A percentile compares a stretch with the other conserved stretches of the same genome.
These are phyloP conservation scores for Atalantia buxifolia DNA, from an alignment of 345 rosid species.

Conservation along the genomic window DNA sequence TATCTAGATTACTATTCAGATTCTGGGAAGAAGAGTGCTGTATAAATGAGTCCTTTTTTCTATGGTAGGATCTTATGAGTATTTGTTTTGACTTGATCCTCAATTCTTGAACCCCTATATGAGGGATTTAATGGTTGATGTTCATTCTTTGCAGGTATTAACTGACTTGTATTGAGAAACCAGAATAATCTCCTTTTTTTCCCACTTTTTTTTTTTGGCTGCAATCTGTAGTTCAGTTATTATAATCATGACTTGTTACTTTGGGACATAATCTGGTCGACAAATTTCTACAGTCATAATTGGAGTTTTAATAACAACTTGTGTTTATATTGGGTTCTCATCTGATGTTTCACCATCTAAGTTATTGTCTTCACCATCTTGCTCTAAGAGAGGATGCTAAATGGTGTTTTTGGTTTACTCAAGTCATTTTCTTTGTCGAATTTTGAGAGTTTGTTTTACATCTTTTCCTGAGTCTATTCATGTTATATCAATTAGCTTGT, in stretches of 20 bases:
- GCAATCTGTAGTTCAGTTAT: neutral
- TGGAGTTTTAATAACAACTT: neutral
- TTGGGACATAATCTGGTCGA: neutral
- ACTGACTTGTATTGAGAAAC: constrained; percentile 12
- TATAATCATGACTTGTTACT: neutral
- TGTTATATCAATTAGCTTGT: neutral
- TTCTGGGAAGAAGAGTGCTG: constrained; percentile 19
- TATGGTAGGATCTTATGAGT: constrained; percentile 19
- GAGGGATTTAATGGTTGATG: constrained; percentile 11
- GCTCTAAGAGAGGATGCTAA: neutral
- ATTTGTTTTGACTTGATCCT: constrained; percentile 20
- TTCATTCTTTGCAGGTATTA: constrained; percentile 16
- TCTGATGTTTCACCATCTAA: neutral
- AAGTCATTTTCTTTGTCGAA: neutral
- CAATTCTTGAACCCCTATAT: constrained; percentile 5
- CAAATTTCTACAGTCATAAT: neutral
- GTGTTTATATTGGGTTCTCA: neutral
- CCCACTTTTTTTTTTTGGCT: neutral
- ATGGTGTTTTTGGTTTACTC: neutral
- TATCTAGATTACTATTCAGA: constrained; percentile 25
- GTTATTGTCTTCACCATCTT: neutral
- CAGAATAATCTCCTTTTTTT: constrained; percentile 2
- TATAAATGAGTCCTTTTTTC: constrained; percentile 17
- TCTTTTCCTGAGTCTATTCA: neutral
- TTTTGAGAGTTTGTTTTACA: neutral